Base-by-base conservation (phyloP, 2,329 filamentous ascomycete genomes). In the Talaromyces sp. region DNA sequence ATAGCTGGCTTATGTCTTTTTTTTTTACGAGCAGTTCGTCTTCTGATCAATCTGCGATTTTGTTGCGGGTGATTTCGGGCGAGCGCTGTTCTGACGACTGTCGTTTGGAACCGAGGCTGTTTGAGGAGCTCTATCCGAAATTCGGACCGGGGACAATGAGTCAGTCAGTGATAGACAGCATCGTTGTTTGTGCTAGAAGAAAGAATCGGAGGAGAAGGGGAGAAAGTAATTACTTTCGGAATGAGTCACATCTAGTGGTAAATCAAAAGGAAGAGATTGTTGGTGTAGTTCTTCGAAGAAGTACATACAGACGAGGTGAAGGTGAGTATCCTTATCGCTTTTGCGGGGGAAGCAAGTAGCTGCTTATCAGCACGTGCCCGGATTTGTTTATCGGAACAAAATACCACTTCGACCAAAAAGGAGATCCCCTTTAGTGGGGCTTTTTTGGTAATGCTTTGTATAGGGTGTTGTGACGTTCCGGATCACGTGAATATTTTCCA, bases 321-420 rank as follows among this genome's bases (percentile, higher is more conserved):
- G 22, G 1, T 4, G 7, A 35, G 28, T n/a, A 33, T 50, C n/a
- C 51, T 59, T 59, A 59, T 54, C 57, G 33, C 8, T 45, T 52
- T 56, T 59, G 57, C 45, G 57, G 57, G n/a, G 51, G 57, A 59
- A 55, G 36, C 22, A 35, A 25, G 11, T 17, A 41, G 22, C 37
- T 35, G 51, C 39, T 55, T 59, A 59, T 59, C 57, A 17, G 36
- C 57, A 59, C 52, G 57, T 59, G 57, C 53, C 45, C 36, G 31
- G 55, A 51, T 37, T n/a, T n/a, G n/a, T n/a, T n/a, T n/a, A n/a
- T n/a, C n/a, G n/a, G n/a, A n/a, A n/a, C n/a, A n/a, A n/a, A n/a
- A n/a, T n/a, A n/a, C n/a, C n/a, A n/a, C n/a, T n/a, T n/a, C n/a
- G n/a, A n/a, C n/a, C n/a, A n/a, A n/a, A n/a, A n/a, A n/a, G n/a